Percentiles rank a stretch among this genome's conserved stretches.
phyloP scores from a whole-genome alignment of 495 filamentous ascomycete genomes.

The Lophiotrema nucula region DNA sequence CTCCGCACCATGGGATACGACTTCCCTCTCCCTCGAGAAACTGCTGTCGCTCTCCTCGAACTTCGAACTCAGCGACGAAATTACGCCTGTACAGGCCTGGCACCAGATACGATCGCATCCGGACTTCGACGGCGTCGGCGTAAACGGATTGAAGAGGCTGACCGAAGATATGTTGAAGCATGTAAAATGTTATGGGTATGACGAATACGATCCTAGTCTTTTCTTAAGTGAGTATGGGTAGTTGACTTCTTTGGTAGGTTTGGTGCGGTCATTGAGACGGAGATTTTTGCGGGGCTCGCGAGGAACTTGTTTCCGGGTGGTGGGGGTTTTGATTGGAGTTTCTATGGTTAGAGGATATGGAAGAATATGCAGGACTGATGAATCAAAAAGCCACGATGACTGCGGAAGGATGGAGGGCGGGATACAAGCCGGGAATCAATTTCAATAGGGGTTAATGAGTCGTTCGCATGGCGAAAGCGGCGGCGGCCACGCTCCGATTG shows the following conservation, averaged over 20 bases:
- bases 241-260: constrained; percentile 9
- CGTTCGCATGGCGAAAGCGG: no score
- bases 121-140: constrained; percentile 6
- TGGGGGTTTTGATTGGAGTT: no score
- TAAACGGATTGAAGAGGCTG: constrained; percentile 18
- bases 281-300: constrained; percentile 12
- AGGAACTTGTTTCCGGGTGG: constrained; percentile 7
- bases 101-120: constrained; percentile 39
- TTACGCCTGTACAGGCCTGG: constrained; percentile 44
- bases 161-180: constrained; percentile 22
- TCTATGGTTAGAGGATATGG: no score
- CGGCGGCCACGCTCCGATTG: no score
- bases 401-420: no score
- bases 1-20: constrained; percentile 9
- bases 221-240: constrained; percentile 1
- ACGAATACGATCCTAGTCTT: not conserved
- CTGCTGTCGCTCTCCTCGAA: constrained; percentile 36
- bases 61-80: constrained; percentile 37
- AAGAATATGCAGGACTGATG: no score
- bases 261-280: constrained; percentile 26
- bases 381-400: no score
- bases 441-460: no score
- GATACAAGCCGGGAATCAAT: no score
- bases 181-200: constrained; percentile 32
- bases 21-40: constrained; percentile 33